A percentile compares a stretch with the other conserved stretches of the same genome.
phyloP scores from a whole-genome alignment of 169 alveolate species.

The Miamiensis avidus region DNA sequence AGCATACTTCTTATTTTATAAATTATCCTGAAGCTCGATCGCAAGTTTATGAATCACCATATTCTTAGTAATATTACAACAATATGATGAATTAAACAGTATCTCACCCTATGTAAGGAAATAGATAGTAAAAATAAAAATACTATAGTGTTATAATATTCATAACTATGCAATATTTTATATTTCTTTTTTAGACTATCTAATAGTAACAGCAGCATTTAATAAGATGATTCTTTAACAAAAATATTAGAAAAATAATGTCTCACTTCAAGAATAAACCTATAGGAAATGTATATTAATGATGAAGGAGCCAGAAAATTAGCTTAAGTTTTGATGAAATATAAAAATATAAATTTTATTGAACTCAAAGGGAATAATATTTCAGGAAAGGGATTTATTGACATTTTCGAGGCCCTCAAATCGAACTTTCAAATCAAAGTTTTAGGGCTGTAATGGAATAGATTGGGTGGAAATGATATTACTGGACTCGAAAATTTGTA shows the following conservation, averaged over 20 bases:
- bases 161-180: too few relatives aligned
- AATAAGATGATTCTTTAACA: neutral
- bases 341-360: neutral
- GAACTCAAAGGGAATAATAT: constrained; percentile 30
- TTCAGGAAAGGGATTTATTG: neutral
- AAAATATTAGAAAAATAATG: neutral
- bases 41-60: too few relatives aligned
- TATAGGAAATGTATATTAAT: neutral
- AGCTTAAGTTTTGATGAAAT: neutral
- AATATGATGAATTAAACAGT: too few relatives aligned
- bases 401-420: constrained; percentile 3
- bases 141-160: too few relatives aligned
- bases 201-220: too few relatives aligned
- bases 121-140: too few relatives aligned
- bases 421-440: constrained; percentile 4
- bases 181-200: too few relatives aligned
- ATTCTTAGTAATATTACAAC: too few relatives aligned
- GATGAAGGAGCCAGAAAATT: neutral
- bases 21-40: too few relatives aligned
- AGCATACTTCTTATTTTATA: too few relatives aligned
- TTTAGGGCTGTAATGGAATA: constrained; percentile 21
- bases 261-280: neutral
- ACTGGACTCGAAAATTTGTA: constrained; percentile 18
- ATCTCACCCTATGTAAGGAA: too few relatives aligned
- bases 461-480: constrained; percentile 9